Percentiles rank a stretch among this genome's conserved stretches.
Conservation (phyloP, 192 early-diverging fungal species). For the Obelidium mucronatum region DNA sequence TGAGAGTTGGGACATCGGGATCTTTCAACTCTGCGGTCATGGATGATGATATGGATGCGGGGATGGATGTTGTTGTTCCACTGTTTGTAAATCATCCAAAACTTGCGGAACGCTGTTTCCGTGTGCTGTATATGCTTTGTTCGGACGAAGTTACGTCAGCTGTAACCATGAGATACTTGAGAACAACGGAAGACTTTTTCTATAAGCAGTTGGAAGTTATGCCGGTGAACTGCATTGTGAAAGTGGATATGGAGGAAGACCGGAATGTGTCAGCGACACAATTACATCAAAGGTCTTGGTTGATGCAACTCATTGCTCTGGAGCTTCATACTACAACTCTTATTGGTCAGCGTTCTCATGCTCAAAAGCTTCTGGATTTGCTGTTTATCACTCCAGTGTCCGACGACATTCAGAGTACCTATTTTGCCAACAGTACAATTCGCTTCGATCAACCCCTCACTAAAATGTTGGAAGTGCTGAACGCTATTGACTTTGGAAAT, state of each 20-base stretch:
- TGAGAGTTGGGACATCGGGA: constrained; percentile 18
- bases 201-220: constrained; percentile 66
- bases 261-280: constrained; percentile 21
- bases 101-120: constrained; percentile 87
- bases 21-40: no score
- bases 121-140: constrained; percentile 86
- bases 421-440: not conserved
- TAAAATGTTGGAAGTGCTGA: constrained; percentile 77
- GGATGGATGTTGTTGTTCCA: constrained; percentile 44
- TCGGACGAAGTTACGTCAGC: constrained; percentile 69
- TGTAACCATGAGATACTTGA: constrained; percentile 79
- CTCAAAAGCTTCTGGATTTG: constrained; percentile 54
- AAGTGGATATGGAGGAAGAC: not conserved
- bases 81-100: constrained; percentile 75
- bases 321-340: constrained; percentile 79
- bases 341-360: constrained; percentile 48
- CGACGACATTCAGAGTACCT: constrained; percentile 17
- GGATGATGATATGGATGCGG: constrained; percentile 27
- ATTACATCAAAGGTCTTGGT: constrained; percentile 89
- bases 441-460: constrained; percentile 68
- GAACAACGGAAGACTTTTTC: constrained; percentile 81
- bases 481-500: constrained; percentile 68
- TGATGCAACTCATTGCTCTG: constrained; percentile 84
- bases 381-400: constrained; percentile 50
- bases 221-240: constrained; percentile 39